Percentiles rank a stretch among this genome's conserved stretches.
Conservation (phyloP, 2,329 filamentous ascomycete genomes). For the Bipolaris gigantea region DNA sequence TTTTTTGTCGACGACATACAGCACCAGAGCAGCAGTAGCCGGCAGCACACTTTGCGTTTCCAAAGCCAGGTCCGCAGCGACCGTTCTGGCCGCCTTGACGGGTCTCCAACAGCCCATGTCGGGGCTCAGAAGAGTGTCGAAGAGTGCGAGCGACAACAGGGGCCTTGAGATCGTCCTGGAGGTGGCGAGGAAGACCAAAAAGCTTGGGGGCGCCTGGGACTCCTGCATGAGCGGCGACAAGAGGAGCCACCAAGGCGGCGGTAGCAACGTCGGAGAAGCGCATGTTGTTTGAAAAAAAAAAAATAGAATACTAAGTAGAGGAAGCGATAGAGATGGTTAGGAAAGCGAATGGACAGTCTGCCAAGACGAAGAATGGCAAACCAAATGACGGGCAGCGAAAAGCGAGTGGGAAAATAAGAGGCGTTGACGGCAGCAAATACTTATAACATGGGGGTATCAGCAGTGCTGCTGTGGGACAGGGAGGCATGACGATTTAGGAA, state of each 20-base stretch:
- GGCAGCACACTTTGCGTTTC: constrained; percentile 34
- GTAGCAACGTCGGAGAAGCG: constrained; percentile 36
- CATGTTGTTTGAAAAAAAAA: constrained; percentile 20
- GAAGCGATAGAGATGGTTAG: background rate
- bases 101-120: constrained; percentile 28
- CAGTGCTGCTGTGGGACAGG: background rate
- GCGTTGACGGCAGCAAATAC: background rate
- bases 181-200: constrained; percentile 37
- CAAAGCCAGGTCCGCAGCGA: constrained; percentile 36
- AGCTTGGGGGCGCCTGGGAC: constrained; percentile 38
- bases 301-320: background rate
- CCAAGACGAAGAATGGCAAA: background rate
- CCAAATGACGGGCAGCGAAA: background rate
- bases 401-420: background rate
- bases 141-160: constrained; percentile 28
- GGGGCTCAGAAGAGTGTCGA: constrained; percentile 19
- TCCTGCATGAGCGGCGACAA: constrained; percentile 40
- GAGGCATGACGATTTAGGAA: constrained; percentile 8
- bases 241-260: constrained; percentile 32
- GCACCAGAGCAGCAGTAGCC: constrained; percentile 42
- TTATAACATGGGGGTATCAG: background rate
- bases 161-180: constrained; percentile 28
- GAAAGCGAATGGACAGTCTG: constrained; percentile 8
- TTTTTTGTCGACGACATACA: constrained; percentile 26
- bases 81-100: constrained; percentile 42